Conservation (phyloP, 805 yeast species). For the Wickerhamomyces bisporus region DNA sequence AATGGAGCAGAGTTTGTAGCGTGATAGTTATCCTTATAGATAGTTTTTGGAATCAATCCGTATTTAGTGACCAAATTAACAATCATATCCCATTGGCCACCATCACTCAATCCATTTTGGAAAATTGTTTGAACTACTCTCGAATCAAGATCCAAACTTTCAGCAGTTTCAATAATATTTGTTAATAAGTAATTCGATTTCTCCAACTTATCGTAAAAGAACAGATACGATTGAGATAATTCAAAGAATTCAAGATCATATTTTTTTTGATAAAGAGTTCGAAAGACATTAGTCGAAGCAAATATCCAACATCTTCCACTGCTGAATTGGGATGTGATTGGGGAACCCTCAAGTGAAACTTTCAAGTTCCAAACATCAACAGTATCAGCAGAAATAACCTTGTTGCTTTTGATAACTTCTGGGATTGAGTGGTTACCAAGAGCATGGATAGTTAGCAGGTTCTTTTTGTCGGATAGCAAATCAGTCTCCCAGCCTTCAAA, state of each 20-base stretch:
- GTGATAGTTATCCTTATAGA: conserved; percentile 60
- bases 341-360: conserved; percentile 41
- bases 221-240: conserved; percentile 70
- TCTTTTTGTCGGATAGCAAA: conserved; percentile 42
- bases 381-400: conserved; percentile 6
- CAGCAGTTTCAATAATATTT: conserved; percentile 62
- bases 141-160: conserved; percentile 54
- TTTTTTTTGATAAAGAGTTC: conserved; percentile 55
- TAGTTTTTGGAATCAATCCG: conserved; percentile 71
- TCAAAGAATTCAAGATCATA: conserved; percentile 62
- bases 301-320: conserved; percentile 87
- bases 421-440: conserved; percentile 36
- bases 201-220: conserved; percentile 80
- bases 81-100: conserved; percentile 85
- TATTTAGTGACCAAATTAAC: conserved; percentile 69
- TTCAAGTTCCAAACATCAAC: conserved; percentile 25
- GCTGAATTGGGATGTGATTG: conserved; percentile 63
- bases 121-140: conserved; percentile 63
- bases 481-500: conserved; percentile 42
- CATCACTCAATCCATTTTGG: conserved; percentile 65
- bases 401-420: conserved; percentile 10
- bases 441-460: conserved; percentile 48
- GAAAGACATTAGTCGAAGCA: conserved; percentile 70
- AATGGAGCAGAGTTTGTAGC: conserved; percentile 47
- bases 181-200: conserved; percentile 74